Evolutionary conservation across 2,329 filamentous ascomycete species (phyloP).

Genomic region (Alternaria solani): DNA sequence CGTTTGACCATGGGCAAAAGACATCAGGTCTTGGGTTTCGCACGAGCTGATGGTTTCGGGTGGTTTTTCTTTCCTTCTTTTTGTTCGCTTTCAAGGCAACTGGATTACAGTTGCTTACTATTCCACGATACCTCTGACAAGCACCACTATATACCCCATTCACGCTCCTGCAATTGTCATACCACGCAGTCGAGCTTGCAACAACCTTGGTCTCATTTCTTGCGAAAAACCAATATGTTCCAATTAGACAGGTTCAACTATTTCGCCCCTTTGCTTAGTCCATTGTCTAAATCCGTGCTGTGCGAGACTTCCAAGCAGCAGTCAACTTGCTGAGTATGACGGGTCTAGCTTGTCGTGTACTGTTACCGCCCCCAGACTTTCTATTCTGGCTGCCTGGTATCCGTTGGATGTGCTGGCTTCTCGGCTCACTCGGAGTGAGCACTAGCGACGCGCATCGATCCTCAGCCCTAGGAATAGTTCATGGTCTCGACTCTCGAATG

Average conservation of each 20-base stretch:
- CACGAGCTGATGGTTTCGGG: background rate
- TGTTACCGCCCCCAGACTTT: background rate
- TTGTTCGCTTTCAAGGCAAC: background rate
- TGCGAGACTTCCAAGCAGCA: background rate
- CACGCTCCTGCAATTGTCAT: background rate
- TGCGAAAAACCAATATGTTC: background rate
- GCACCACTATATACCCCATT: conserved; percentile 4
- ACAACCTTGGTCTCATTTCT: background rate
- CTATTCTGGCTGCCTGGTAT: background rate
- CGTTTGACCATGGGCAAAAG: background rate
- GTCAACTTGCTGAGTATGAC: background rate
- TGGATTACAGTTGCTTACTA: background rate
- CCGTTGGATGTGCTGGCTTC: background rate
- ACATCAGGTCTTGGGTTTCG: background rate
- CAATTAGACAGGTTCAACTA: background rate
- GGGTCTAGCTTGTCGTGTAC: background rate
- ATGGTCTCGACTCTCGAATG: background rate
- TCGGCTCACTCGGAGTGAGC: conserved; percentile 1
- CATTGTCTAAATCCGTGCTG: background rate
- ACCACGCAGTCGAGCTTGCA: background rate
- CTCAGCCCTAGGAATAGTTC: background rate
- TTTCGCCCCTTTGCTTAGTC: background rate
- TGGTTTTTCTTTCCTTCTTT: background rate
- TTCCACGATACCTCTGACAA: background rate
- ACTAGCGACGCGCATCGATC: background rate